Percentiles rank a stretch among this genome's conserved stretches.
Evolutionary conservation across 176 grass and related monocot species (phyloP).

Genomic region (Cenchrus purpureus): DNA sequence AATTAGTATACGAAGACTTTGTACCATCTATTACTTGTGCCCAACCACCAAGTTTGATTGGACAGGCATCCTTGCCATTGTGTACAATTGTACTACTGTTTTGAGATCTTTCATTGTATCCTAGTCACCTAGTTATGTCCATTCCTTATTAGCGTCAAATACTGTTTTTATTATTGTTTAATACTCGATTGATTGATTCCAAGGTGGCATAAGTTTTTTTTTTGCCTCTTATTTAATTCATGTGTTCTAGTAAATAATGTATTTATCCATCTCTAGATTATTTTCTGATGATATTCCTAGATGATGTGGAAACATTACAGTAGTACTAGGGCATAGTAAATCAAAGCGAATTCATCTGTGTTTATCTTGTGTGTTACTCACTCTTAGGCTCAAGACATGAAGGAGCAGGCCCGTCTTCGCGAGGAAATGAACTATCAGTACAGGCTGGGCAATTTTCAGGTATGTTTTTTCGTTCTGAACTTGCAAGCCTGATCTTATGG

Average conservation of each 20-base stretch:
- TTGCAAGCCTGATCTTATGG: background rate
- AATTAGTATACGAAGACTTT: background rate
- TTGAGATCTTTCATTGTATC: slow-evolving; percentile 3
- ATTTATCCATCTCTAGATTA: background rate
- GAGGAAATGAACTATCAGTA: slow-evolving; percentile 99
- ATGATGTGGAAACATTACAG: background rate
- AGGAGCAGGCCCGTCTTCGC: slow-evolving; percentile 84
- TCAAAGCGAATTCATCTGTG: background rate
- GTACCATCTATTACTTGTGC: background rate
- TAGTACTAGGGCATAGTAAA: background rate
- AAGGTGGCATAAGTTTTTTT: background rate
- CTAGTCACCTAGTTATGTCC: background rate
- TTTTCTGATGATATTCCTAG: background rate
- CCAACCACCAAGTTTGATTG: slow-evolving; percentile 2
- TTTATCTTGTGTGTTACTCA: background rate
- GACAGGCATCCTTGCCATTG: background rate
- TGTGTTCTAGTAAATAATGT: background rate
- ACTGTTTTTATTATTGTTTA: background rate
- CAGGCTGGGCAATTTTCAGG: slow-evolving; percentile 88
- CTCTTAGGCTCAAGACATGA: slow-evolving; percentile 97
- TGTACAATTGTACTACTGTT: background rate
- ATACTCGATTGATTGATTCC: background rate
- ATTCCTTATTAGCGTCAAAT: background rate
- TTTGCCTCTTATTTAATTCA: background rate
- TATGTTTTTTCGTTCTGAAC: slow-evolving; percentile 26